These are phyloP conservation scores for Colletotrichum sojae DNA, from an alignment of 2,329 filamentous ascomycete species.

Conservation along the genomic window DNA sequence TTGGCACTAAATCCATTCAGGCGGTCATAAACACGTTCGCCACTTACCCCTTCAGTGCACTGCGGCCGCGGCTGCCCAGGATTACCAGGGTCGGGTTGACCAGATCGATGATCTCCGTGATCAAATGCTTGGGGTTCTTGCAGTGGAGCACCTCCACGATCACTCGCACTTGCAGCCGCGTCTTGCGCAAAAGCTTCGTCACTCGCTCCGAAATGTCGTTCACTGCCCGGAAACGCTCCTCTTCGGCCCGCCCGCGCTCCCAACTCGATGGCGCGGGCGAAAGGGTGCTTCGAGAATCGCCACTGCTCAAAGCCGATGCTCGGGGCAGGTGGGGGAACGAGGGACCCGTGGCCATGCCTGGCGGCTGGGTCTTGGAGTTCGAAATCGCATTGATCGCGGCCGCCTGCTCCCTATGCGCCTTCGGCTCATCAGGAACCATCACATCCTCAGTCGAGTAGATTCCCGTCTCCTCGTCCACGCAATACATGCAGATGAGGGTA, in stretches of 20 bases:
- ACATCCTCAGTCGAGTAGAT: slow-evolving; percentile 64
- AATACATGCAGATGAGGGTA: slow-evolving; percentile 93
- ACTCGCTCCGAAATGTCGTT: slow-evolving; percentile 87
- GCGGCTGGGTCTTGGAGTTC: slow-evolving; percentile 53
- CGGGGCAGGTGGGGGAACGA: slow-evolving; percentile 49
- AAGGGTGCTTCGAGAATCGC: slow-evolving; percentile 48
- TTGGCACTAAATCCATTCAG: not conserved
- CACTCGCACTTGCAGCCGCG: slow-evolving; percentile 90
- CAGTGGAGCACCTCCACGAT: slow-evolving; percentile 98
- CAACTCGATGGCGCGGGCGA: slow-evolving; percentile 64
- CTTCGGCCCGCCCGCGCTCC: slow-evolving; percentile 74
- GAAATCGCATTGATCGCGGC: slow-evolving; percentile 77
- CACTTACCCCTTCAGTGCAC: slow-evolving; percentile 90
- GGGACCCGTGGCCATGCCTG: slow-evolving; percentile 44
- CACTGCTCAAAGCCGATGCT: slow-evolving; percentile 54
- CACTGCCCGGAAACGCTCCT: slow-evolving; percentile 85
- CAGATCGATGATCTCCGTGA: slow-evolving; percentile 96
- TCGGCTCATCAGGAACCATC: slow-evolving; percentile 79
- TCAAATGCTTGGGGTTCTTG: slow-evolving; percentile 96
- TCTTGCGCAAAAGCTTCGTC: slow-evolving; percentile 89
- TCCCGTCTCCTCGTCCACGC: slow-evolving; percentile 87
- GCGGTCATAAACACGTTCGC: not conserved
- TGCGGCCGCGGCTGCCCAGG: slow-evolving; percentile 90
- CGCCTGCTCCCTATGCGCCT: slow-evolving; percentile 82
- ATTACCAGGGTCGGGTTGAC: slow-evolving; percentile 94